Conservation (phyloP, 73 alveolate genomes). For the Breviolum minutum region DNA sequence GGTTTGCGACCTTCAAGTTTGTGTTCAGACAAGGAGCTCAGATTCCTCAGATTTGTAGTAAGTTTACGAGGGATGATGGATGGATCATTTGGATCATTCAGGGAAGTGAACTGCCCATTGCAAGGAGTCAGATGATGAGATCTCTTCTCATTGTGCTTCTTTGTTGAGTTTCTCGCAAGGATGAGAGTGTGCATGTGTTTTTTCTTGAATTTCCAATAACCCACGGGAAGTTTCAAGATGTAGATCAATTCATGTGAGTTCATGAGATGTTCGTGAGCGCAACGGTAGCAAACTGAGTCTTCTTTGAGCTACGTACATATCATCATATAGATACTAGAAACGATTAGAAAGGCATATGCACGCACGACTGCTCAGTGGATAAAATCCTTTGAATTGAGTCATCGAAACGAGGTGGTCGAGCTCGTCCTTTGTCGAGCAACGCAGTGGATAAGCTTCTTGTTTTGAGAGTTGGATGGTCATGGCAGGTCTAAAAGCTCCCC, state of each 20-base stretch:
- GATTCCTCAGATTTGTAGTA: too few relatives aligned
- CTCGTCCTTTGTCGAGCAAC: background rate
- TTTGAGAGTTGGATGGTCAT: background rate
- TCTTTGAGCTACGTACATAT: too few relatives aligned
- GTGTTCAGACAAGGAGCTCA: background rate
- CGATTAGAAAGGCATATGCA: too few relatives aligned
- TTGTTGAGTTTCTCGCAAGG: background rate
- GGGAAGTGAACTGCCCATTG: background rate
- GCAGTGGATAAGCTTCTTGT: background rate
- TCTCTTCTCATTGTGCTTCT: slow-evolving; percentile 1
- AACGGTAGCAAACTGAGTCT: too few relatives aligned
- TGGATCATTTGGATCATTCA: background rate
- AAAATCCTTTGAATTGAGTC: too few relatives aligned
- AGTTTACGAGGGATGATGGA: background rate
- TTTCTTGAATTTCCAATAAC: too few relatives aligned
- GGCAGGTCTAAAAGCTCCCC: background rate
- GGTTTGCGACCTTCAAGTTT: background rate
- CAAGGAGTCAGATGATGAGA: slow-evolving; percentile 5
- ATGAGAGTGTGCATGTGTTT: background rate
- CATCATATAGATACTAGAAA: too few relatives aligned
- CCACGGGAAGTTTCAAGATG: too few relatives aligned
- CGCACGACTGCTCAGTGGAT: too few relatives aligned
- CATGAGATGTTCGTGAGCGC: too few relatives aligned
- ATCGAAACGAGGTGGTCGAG: background rate
- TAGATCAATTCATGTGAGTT: too few relatives aligned